phyloP scores from a whole-genome alignment of 2,329 filamentous ascomycete species.

The Phialophora expanda region DNA sequence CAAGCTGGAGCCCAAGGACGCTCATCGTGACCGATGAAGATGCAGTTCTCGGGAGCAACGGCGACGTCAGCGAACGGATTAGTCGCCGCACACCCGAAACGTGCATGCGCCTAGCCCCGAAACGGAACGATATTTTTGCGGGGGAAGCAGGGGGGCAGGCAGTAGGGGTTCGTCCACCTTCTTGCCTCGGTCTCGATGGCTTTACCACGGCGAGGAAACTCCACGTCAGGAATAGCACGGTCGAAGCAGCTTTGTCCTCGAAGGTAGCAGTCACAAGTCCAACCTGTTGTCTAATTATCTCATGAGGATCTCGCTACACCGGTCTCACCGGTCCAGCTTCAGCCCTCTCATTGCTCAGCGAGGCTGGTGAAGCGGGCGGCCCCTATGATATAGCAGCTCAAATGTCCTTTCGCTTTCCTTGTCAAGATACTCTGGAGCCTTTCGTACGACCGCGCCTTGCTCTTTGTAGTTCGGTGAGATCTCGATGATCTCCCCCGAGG shows the following conservation, averaged over 20 bases:
- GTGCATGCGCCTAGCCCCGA: slow-evolving; percentile 1
- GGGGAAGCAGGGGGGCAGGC: not conserved
- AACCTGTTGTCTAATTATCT: not conserved
- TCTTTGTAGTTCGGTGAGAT: slow-evolving; percentile 45
- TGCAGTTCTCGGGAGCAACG: slow-evolving; percentile 17
- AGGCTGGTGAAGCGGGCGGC: slow-evolving; percentile 32
- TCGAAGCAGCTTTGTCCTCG: not conserved
- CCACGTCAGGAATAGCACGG: not conserved
- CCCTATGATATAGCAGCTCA: slow-evolving; percentile 31
- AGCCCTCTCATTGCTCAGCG: slow-evolving; percentile 12
- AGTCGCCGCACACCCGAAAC: slow-evolving; percentile 26
- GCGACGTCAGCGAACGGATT: slow-evolving; percentile 36
- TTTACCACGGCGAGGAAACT: not conserved
- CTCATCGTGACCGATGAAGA: not conserved
- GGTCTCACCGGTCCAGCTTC: not conserved
- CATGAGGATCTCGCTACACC: not conserved
- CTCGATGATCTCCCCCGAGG: slow-evolving; percentile 51
- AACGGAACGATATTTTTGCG: not conserved
- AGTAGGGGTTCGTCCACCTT: not conserved
- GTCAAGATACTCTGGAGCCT: slow-evolving; percentile 30
- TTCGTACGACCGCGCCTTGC: slow-evolving; percentile 30
- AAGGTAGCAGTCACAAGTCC: not conserved
- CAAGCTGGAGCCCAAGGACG: not conserved
- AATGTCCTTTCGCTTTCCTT: slow-evolving; percentile 29
- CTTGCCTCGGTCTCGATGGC: not conserved